Evolutionary conservation across 345 rosid species (phyloP).

Genomic region (Gossypium mustelinum): DNA sequence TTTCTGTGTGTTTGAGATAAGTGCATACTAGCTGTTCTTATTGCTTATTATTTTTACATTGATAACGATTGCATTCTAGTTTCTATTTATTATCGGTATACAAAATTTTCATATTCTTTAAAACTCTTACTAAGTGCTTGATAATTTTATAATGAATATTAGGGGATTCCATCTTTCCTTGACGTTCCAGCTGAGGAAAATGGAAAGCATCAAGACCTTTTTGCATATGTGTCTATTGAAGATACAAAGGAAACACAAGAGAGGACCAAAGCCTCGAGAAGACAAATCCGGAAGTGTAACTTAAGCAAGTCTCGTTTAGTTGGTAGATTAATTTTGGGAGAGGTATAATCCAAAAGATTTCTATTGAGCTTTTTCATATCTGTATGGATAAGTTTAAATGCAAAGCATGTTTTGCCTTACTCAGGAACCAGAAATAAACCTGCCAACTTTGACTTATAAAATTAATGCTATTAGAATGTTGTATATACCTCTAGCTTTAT

Average conservation of each 20-base stretch:
- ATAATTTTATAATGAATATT: slow-evolving; percentile 20
- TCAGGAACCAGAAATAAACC: background rate
- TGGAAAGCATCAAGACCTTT: slow-evolving; percentile 34
- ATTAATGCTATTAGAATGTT: background rate
- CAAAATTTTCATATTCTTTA: background rate
- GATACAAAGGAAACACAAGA: slow-evolving; percentile 29
- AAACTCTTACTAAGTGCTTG: background rate
- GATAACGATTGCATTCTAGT: background rate
- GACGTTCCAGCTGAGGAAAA: slow-evolving; percentile 30
- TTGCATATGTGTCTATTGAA: slow-evolving; percentile 69
- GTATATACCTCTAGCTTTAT: background rate
- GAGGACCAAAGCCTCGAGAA: slow-evolving; percentile 33
- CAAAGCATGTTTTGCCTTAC: slow-evolving; percentile 3
- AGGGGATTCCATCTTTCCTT: slow-evolving; percentile 82
- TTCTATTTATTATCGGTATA: background rate
- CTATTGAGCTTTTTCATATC: background rate
- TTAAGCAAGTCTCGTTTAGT: slow-evolving; percentile 53
- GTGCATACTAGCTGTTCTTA: background rate
- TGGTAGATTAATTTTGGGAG: slow-evolving; percentile 61
- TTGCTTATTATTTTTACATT: background rate
- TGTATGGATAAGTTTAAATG: background rate
- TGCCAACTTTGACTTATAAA: background rate
- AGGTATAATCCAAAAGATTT: slow-evolving; percentile 40
- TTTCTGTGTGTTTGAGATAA: background rate
- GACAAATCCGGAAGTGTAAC: slow-evolving; percentile 70